Percentiles rank a stretch among this genome's conserved stretches.
These are phyloP conservation scores for Sanguinoderma infundibulare DNA, from an alignment of 1,284 basidiomycete species.

Conservation along the genomic window DNA sequence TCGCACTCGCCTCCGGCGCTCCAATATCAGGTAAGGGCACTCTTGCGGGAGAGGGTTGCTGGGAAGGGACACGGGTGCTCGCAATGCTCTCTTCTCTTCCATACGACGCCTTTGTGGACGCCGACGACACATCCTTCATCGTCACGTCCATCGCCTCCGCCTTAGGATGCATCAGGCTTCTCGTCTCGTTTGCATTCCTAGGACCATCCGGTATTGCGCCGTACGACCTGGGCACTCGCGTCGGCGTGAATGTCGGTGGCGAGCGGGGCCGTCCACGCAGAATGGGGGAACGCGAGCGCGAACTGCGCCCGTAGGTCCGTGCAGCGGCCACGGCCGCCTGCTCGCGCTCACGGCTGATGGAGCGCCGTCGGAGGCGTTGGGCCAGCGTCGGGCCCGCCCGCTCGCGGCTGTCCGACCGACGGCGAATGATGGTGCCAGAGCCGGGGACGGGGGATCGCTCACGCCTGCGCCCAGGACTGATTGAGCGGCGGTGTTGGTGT, in stretches of 20 bases:
- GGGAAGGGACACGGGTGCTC: slow-evolving; percentile 15
- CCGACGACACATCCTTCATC: slow-evolving; percentile 14
- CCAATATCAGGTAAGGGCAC: not conserved
- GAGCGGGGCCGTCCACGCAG: slow-evolving; percentile 11
- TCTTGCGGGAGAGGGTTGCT: slow-evolving; percentile 8
- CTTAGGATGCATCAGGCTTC: slow-evolving; percentile 17
- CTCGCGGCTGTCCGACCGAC: slow-evolving; percentile 19
- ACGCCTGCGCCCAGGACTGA: slow-evolving; percentile 14
- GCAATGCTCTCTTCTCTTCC: slow-evolving; percentile 20
- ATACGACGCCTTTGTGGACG: not conserved
- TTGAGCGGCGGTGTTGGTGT: slow-evolving; percentile 4
- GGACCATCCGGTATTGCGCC: slow-evolving; percentile 11
- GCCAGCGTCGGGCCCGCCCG: slow-evolving; percentile 12
- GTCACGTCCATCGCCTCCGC: slow-evolving; percentile 14
- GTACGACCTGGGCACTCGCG: not conserved
- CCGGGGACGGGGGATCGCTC: not conserved
- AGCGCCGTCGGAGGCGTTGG: slow-evolving; percentile 5
- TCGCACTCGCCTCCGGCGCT: not conserved
- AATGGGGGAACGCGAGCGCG: slow-evolving; percentile 21
- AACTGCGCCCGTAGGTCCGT: slow-evolving; percentile 7
- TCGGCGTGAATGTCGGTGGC: not conserved
- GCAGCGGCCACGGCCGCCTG: slow-evolving; percentile 9
- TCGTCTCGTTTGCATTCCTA: slow-evolving; percentile 3
- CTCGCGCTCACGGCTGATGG: slow-evolving; percentile 9
- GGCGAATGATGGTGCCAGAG: not conserved